Conservation (phyloP, 2,329 filamentous ascomycete species). For the Ilyonectria destructans region DNA sequence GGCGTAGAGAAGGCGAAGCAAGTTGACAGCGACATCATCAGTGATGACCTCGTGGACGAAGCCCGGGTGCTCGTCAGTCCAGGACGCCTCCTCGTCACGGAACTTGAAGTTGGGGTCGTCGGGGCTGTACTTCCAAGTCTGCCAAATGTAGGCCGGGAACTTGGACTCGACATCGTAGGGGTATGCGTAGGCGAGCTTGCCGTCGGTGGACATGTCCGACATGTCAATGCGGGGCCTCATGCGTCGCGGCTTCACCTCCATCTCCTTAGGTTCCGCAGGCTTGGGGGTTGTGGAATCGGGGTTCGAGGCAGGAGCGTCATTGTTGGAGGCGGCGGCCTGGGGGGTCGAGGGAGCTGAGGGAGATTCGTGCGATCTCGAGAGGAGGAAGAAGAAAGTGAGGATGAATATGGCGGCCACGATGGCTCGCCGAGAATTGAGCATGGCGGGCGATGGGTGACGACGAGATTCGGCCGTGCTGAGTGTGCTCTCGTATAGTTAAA, state of each 20-base stretch:
- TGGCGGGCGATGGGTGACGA: conserved; percentile 56
- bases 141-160: conserved; percentile 99
- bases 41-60: conserved; percentile 98
- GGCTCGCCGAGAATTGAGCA: conserved; percentile 87
- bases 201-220: conserved; percentile 79
- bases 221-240: conserved; percentile 74
- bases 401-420: conserved; percentile 80
- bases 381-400: conserved; percentile 79
- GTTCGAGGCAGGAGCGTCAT: conserved; percentile 44
- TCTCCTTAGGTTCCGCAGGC: conserved; percentile 37
- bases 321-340: conserved; percentile 34
- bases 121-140: conserved; percentile 95
- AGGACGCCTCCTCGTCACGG: conserved; percentile 88
- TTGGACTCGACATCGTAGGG: conserved; percentile 91
- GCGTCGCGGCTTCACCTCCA: conserved; percentile 43
- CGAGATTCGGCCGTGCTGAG: conserved; percentile 23
- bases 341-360: conserved; percentile 38
- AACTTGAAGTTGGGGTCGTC: conserved; percentile 85
- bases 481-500: conserved; percentile 35
- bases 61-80: conserved; percentile 88
- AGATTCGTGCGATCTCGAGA: conserved; percentile 73
- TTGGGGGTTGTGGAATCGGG: conserved; percentile 38
- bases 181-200: conserved; percentile 93
- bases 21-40: conserved; percentile 86
- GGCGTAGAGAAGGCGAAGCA: conserved; percentile 90